Evolutionary conservation across 352 stramenopile genomes (phyloP), one percentile per base, ranked within the genome.

Genomic region (Phytophthora fragariaefolia): DNA sequence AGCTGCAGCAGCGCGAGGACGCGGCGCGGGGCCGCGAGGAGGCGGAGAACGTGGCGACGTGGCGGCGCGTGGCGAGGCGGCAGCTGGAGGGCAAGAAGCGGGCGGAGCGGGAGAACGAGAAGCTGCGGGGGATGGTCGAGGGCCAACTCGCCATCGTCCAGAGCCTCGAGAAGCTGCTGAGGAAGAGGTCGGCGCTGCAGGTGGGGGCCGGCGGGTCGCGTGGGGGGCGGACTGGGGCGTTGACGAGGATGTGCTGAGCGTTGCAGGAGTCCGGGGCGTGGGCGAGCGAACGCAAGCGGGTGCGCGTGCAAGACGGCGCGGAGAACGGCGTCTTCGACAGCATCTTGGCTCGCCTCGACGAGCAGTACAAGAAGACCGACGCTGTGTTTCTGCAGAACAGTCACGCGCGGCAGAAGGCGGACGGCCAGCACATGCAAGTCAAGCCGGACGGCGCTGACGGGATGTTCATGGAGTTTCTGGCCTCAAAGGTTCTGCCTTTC

Each of bases 401-500:
- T 4, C 47, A 63, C 3, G 65, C 65, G 0, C 18, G 30, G 0
- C 50, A 52, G 8, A 66, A 68, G 17, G 32, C 28, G 2, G 65
- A 74, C 5, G 70, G 65, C 8, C 30, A 77, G 5, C 48, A 77
- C 30, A 53, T 77, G 23, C 60, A 74, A 17, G 57, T 77, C 28
- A 77, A 74, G 23, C 65, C 59, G 26, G 65, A 77, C 50, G 66
- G 70, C 2, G n/a, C 26, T 24, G 66, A 66, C 8, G 65, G 65
- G 15, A 77, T 77, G 65, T 74, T 77, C 28, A 67, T 74, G 49
- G 70, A 74, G 51, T 74, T 77, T 54, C 13, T 77, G 12, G 10
- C 50, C 1, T 66, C 70, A 6, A 74, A 77, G 18, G 43, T 75
- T 15, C 28, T 77, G 5, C 70, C 70, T 4, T 77, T 77, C 23